phyloP scores from a whole-genome alignment of 768 basidiomycete genomes.

The Pisolithus albus region DNA sequence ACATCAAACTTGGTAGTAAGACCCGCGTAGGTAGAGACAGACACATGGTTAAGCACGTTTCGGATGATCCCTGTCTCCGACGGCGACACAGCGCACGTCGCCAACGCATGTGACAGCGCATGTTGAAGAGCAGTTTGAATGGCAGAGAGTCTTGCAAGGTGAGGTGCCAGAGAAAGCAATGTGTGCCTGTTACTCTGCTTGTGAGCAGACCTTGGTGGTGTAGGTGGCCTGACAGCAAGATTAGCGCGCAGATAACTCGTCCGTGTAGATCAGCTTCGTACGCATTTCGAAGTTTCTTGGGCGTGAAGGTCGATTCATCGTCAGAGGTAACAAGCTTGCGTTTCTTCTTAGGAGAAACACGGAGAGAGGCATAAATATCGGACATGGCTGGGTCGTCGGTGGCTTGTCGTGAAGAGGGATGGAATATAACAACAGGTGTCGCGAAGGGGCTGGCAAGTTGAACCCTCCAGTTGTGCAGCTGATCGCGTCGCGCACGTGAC shows the following conservation, averaged over 20 bases:
- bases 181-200: conserved; percentile 18
- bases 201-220: conserved; percentile 49
- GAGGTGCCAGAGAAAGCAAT: conserved; percentile 39
- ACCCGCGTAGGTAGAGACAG: conserved; percentile 62
- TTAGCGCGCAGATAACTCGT: neutral
- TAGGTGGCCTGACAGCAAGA: conserved; percentile 41
- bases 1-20: conserved; percentile 55
- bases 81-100: conserved; percentile 74
- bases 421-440: conserved; percentile 6
- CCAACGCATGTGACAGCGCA: conserved; percentile 79
- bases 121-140: conserved; percentile 71
- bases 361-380: conserved; percentile 53
- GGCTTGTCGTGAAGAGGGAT: conserved; percentile 6
- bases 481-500: conserved; percentile 30
- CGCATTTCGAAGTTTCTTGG: conserved; percentile 61
- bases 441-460: conserved; percentile 10
- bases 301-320: conserved; percentile 51
- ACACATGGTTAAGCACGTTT: conserved; percentile 73
- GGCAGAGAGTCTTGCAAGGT: conserved; percentile 54
- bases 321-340: conserved; percentile 44
- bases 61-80: conserved; percentile 69
- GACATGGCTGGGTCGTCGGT: conserved; percentile 35
- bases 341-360: conserved; percentile 66
- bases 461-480: neutral
- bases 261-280: conserved; percentile 26